Evolutionary conservation across 2,329 filamentous ascomycete species (phyloP).

Genomic region (Cladosporium oxysporum): DNA sequence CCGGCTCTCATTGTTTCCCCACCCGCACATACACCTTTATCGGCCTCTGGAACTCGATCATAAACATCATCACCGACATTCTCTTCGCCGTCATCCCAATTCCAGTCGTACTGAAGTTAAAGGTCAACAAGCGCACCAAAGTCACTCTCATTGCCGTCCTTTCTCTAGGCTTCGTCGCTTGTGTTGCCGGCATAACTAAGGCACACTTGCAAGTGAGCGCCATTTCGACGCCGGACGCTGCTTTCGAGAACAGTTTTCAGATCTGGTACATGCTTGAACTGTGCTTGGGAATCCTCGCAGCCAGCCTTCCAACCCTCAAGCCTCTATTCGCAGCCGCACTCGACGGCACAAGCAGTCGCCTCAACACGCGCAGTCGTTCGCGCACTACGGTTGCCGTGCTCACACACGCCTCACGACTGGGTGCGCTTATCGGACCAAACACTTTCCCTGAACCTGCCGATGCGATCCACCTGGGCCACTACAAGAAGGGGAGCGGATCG

Average conservation of each 20-base stretch:
- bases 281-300: conserved; percentile 47
- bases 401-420: not conserved
- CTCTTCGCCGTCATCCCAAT: conserved; percentile 47
- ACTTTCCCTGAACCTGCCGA: conserved; percentile 2
- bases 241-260: conserved; percentile 43
- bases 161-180: conserved; percentile 45
- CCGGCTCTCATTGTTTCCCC: conserved; percentile 47
- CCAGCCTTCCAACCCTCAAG: conserved; percentile 46
- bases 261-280: conserved; percentile 51
- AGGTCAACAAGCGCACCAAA: conserved; percentile 47
- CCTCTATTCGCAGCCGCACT: conserved; percentile 43
- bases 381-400: not conserved
- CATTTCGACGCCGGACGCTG: conserved; percentile 40
- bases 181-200: conserved; percentile 47
- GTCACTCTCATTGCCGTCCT: conserved; percentile 41
- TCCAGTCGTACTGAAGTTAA: conserved; percentile 46
- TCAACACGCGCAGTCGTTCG: conserved; percentile 31
- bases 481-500: not conserved
- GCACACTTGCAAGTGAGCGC: conserved; percentile 41
- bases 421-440: not conserved
- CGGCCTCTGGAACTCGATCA: conserved; percentile 49
- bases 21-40: conserved; percentile 45
- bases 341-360: conserved; percentile 19
- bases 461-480: not conserved
- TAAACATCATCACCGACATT: conserved; percentile 45